Evolutionary conservation across 2,329 filamentous ascomycete genomes (phyloP), one percentile per base, ranked within the genome.

Genomic region (Aspergillus texensis): DNA sequence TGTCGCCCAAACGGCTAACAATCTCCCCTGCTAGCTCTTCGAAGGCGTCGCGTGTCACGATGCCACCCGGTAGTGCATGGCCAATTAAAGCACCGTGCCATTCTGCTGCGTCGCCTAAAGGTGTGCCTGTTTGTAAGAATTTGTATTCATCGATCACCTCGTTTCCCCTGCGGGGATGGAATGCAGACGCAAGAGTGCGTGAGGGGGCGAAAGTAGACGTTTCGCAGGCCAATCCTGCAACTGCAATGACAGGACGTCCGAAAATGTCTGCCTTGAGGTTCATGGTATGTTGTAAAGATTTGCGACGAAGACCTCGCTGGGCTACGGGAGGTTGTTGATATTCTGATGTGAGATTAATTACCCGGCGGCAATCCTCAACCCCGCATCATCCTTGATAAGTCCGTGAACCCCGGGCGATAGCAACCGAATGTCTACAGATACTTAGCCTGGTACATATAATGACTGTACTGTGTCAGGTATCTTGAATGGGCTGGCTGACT

Each of bases 1-100:
- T 80, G 0, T 68, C 68, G 0, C 58, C 43, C 16, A 86, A 75
- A 0, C 81, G 78, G 1, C 67, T 53, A 0, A 81, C 52, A 1
- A 84, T 81, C 61, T 83, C 82, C 0, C 26, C 67, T 0, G 79
- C 75, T 6, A 86, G 76, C 14, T 74, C 68, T 61, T 84, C 82
- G 64, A 83, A 86, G 0, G 82, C 80, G 2, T 73, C 72, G 0
- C 81, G 78, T 1, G 68, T 60, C 1, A 81, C 57, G 2, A 83
- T 80, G 54, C 83, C 82, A 0, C 45, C 68, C 0, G 79, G 75
- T 4, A 86, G 77, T 19, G 82, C 80, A 3, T 74, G 82, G 1
- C 84, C 84, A 61, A 83, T 84, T 2, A 86, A 73, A 1, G 81
- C 78, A 3, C 84, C 84, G n/a, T 76, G 78, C 84, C 84, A 86